Percentiles rank a stretch among this genome's conserved stretches.
Conservation (phyloP, 257 asterid species). For the Solanum pennellii region DNA sequence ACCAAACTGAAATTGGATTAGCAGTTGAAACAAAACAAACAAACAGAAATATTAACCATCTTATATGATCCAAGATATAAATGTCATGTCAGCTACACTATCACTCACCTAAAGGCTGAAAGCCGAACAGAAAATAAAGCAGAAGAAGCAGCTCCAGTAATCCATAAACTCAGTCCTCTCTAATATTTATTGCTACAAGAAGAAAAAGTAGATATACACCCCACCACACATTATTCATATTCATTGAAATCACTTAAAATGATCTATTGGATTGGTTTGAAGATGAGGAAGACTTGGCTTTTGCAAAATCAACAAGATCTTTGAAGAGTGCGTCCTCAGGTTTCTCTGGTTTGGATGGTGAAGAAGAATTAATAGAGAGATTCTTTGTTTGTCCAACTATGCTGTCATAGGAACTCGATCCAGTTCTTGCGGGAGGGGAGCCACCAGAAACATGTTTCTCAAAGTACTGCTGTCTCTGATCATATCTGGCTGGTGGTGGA, state of each 20-base stretch:
- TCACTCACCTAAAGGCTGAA: neutral
- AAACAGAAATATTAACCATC: neutral
- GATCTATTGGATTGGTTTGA: slow-evolving; percentile 59
- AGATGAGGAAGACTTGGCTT: slow-evolving; percentile 80
- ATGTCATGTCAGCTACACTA: neutral
- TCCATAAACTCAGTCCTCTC: neutral
- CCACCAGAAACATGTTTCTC: slow-evolving; percentile 38
- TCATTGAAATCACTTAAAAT: slow-evolving; percentile 15
- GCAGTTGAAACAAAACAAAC: neutral
- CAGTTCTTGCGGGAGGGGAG: slow-evolving; percentile 38
- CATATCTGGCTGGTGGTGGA: slow-evolving; percentile 70
- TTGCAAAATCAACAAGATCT: slow-evolving; percentile 89
- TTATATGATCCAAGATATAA: neutral
- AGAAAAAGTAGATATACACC: slow-evolving; percentile 6
- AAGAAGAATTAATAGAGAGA: slow-evolving; percentile 51
- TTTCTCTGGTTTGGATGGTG: slow-evolving; percentile 48
- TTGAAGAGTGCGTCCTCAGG: slow-evolving; percentile 76
- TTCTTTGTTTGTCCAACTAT: slow-evolving; percentile 67
- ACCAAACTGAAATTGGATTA: neutral
- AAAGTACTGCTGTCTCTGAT: slow-evolving; percentile 78
- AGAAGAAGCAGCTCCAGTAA: neutral
- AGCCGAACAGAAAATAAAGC: neutral
- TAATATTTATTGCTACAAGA: neutral
- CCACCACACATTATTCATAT: slow-evolving; percentile 16
- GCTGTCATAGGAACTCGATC: slow-evolving; percentile 59